Evolutionary conservation across 202 grass and related monocot genomes (phyloP).

Genomic region (Miscanthus sacchariflorus): DNA sequence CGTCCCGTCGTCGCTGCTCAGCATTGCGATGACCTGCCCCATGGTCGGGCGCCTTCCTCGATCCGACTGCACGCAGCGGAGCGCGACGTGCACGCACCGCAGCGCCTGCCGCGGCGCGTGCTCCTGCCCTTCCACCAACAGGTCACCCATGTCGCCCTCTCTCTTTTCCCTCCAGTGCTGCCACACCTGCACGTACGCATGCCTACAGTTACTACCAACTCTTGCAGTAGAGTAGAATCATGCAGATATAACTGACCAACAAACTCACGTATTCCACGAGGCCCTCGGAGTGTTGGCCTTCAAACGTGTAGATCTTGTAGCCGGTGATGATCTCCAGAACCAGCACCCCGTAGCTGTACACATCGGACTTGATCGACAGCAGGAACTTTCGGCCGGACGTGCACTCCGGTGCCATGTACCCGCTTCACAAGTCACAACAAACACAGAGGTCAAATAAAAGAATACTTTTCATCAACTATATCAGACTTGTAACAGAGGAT

Average conservation of each 20-base stretch:
- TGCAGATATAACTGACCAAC: too few species aligned
- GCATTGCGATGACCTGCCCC: slow-evolving; percentile 30
- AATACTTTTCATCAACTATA: too few species aligned
- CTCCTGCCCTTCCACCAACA: neutral
- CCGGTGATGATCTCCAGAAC: slow-evolving; percentile 46
- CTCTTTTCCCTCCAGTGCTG: slow-evolving; percentile 26
- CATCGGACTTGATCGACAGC: slow-evolving; percentile 38
- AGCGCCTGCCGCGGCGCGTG: slow-evolving; percentile 6
- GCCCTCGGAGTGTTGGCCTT: slow-evolving; percentile 25
- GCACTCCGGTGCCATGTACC: slow-evolving; percentile 49
- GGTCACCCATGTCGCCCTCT: neutral
- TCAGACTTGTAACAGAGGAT: too few species aligned
- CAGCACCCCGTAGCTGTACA: slow-evolving; percentile 51
- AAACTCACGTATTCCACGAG: slow-evolving; percentile 42
- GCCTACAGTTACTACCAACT: neutral
- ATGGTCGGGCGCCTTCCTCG: slow-evolving; percentile 15
- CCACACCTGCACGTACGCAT: slow-evolving; percentile 27
- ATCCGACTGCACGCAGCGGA: slow-evolving; percentile 39
- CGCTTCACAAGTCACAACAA: slow-evolving; percentile 24
- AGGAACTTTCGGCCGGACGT: neutral
- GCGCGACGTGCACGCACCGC: slow-evolving; percentile 39
- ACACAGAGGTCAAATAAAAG: too few species aligned
- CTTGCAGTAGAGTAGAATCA: too few species aligned
- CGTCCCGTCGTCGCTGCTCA: neutral
- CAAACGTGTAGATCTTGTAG: slow-evolving; percentile 15